Evolutionary conservation across 2,329 filamentous ascomycete species (phyloP), one percentile per base, ranked within the genome.

Genomic region (Endothia cerciana): DNA sequence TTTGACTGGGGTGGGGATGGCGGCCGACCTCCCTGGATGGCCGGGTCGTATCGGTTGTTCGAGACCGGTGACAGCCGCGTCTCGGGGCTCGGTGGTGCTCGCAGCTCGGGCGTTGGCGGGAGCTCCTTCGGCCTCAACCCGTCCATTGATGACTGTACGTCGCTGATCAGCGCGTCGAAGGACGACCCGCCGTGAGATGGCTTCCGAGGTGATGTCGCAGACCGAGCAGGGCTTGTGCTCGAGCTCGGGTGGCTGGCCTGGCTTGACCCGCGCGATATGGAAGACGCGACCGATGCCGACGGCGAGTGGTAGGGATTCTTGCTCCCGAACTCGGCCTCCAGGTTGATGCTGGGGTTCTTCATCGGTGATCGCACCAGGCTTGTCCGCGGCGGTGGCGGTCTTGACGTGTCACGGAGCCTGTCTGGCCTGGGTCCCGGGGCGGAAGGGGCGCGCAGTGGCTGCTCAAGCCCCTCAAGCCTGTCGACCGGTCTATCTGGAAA

Each of bases 261-360:
- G 45, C 67, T 69, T 17, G 67, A 69, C n/a, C 65, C 62, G 6
- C 56, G 84, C 2, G 89, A 91, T 55, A 83, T 83, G 22, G 85
- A 87, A 0, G 90, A 92, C 0, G 88, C 89, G 33, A 85, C 83
- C 1, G 89, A 92, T 67, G 86, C 84, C 1, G 87, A 87, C 0
- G 86, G 79, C 4, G 85, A 83, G 71, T 91, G 88, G 71, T 90
- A 89, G 0, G 87, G 85, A 70, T 90, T 90, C 41, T 85, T 82
- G 30, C 81, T 75, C 13, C 87, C 87, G 69, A 89, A 89, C 65
- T 89, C 87, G 40, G 80, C 82, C 1, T 83, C 85, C 8, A 89
- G 78, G 70, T 89, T 85, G 51, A 89, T 80, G 3, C 74, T 76
- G 2, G 82, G 80, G 7, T 71, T 73, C 56, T 77, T 77, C 25